Conservation (phyloP, 2,329 filamentous ascomycete species). For the Thielaviopsis punctulata region DNA sequence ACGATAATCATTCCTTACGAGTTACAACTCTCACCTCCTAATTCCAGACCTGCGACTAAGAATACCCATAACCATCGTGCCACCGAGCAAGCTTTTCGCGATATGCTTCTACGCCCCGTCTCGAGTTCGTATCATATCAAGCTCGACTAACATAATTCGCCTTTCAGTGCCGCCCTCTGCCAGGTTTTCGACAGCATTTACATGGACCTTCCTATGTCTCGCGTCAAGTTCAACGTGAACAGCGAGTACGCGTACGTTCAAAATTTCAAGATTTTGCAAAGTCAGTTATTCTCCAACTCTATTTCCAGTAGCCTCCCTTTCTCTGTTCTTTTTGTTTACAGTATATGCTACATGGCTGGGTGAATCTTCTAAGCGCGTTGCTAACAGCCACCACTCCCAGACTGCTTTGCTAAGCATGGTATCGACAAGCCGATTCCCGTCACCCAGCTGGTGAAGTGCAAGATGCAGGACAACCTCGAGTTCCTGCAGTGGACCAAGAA, state of each 20-base stretch:
- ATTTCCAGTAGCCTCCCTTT: not conserved
- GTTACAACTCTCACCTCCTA: not conserved
- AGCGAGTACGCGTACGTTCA: constrained; percentile 93
- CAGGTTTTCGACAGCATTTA: constrained; percentile 98
- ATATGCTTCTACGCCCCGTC: not conserved
- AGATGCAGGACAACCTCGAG: constrained; percentile 99
- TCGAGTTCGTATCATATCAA: not conserved
- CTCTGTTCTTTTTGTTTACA: not conserved
- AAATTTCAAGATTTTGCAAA: constrained; percentile 96
- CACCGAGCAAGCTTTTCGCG: not conserved
- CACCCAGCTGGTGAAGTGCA: constrained; percentile 83
- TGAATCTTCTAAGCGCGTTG: constrained; percentile 12
- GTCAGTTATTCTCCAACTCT: constrained; percentile 34
- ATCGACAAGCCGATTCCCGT: constrained; percentile 85
- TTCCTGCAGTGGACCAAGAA: constrained; percentile 94
- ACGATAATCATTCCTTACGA: not conserved
- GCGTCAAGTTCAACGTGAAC: constrained; percentile 97
- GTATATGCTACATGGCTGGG: not conserved
- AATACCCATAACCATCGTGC: not conserved
- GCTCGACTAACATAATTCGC: constrained; percentile 2
- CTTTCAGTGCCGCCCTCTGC: constrained; percentile 70
- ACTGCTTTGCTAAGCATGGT: constrained; percentile 67
- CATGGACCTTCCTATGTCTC: constrained; percentile 81
- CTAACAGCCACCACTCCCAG: constrained; percentile 25
- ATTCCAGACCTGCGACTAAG: not conserved